These are phyloP conservation scores for Penicillium dipodomyicola DNA, from an alignment of 495 filamentous ascomycete species.

Conservation along the genomic window DNA sequence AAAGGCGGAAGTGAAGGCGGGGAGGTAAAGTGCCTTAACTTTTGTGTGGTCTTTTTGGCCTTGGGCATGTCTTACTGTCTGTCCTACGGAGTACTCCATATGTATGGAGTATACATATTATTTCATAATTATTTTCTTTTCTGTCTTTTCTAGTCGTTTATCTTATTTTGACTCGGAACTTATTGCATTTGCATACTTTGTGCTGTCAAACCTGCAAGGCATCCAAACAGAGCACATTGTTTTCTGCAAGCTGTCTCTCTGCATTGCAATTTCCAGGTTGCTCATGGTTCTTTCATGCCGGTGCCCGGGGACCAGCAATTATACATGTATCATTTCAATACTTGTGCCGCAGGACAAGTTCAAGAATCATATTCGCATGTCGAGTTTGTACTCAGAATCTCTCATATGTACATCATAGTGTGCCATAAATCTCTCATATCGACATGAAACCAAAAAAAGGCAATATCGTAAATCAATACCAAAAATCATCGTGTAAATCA, in stretches of 20 bases:
- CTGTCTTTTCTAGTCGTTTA: background rate
- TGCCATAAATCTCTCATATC: constrained; percentile 19
- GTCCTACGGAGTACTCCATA: background rate
- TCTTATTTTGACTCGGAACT: background rate
- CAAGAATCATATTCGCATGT: constrained; percentile 9
- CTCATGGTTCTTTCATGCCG: background rate
- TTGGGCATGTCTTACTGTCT: background rate
- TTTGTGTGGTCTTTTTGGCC: constrained; percentile 23
- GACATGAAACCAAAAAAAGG: constrained; percentile 16
- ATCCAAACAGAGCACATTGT: constrained; percentile 22
- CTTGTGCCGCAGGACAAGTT: background rate
- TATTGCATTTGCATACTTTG: background rate
- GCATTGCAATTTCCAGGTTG: background rate
- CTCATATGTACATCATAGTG: constrained; percentile 36
- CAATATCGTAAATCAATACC: constrained; percentile 13
- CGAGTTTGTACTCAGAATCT: constrained; percentile 11
- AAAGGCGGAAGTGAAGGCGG: constrained; percentile 31
- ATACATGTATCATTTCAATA: background rate
- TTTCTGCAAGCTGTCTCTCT: constrained; percentile 23
- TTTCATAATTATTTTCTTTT: background rate
- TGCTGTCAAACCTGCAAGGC: constrained; percentile 12
- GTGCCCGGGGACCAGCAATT: background rate
- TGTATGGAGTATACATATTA: background rate
- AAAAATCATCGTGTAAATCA: constrained; percentile 25
- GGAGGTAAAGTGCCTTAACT: constrained; percentile 22